These are phyloP conservation scores for Populus hybrid DNA, from an alignment of 441 rosid genomes.

Conservation along the genomic window DNA sequence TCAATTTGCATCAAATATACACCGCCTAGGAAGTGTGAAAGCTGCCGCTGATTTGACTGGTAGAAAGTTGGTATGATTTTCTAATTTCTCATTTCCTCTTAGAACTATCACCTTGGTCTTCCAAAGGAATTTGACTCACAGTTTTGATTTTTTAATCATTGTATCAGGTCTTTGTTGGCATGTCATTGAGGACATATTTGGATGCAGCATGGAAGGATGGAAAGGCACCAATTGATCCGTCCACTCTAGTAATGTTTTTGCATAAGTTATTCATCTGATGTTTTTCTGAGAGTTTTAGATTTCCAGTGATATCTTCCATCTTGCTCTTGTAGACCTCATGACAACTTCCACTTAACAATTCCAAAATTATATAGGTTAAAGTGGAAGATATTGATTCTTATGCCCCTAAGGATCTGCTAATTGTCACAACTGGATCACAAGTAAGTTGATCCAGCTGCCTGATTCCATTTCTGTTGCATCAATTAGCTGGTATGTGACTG, in stretches of 20 bases:
- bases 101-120: not conserved
- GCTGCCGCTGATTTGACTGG: slow-evolving; percentile 95
- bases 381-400: slow-evolving; percentile 91
- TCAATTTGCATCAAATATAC: slow-evolving; percentile 96
- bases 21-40: slow-evolving; percentile 95
- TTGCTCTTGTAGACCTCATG: not conserved
- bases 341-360: not conserved
- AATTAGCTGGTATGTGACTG: slow-evolving; percentile 29
- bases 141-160: slow-evolving; percentile 13
- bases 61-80: slow-evolving; percentile 69
- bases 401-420: slow-evolving; percentile 90
- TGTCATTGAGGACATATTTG: slow-evolving; percentile 91
- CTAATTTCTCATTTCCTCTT: not conserved
- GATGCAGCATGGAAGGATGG: slow-evolving; percentile 99
- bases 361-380: slow-evolving; percentile 77
- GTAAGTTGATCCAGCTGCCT: slow-evolving; percentile 45
- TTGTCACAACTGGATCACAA: slow-evolving; percentile 97
- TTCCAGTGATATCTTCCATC: not conserved
- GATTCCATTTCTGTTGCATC: slow-evolving; percentile 11
- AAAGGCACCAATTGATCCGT: slow-evolving; percentile 92
- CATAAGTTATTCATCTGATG: not conserved
- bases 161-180: slow-evolving; percentile 86
- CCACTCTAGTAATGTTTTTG: slow-evolving; percentile 62
- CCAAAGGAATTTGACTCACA: not conserved
- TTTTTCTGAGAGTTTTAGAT: not conserved